Conservation (phyloP, 2,329 filamentous ascomycete species). For the Purpureocillium lavendulum region DNA sequence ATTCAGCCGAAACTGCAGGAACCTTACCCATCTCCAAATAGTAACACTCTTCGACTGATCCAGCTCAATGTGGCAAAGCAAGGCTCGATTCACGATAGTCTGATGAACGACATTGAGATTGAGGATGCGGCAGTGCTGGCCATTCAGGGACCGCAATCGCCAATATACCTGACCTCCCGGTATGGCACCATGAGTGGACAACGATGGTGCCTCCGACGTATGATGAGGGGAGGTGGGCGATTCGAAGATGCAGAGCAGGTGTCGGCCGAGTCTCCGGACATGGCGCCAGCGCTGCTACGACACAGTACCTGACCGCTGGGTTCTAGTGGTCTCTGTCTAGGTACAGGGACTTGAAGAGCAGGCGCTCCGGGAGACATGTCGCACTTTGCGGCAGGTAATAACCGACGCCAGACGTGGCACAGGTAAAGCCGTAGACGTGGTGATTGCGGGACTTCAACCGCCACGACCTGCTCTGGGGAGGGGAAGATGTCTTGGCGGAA, state of each 20-base stretch:
- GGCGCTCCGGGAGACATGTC: no score
- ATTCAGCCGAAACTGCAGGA: slow-evolving; percentile 13
- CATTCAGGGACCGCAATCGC: slow-evolving; percentile 9
- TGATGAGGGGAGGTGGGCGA: slow-evolving; percentile 11
- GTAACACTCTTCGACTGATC: slow-evolving; percentile 9
- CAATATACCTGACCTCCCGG: slow-evolving; percentile 9
- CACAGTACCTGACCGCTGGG: slow-evolving; percentile 1
- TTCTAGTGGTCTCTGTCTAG: slow-evolving; percentile 3
- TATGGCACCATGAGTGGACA: slow-evolving; percentile 8
- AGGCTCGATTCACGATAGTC: slow-evolving; percentile 8
- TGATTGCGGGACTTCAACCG: no score
- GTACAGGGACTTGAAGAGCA: neutral
- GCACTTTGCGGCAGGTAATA: no score
- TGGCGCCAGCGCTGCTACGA: slow-evolving; percentile 3
- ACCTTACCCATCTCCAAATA: slow-evolving; percentile 10
- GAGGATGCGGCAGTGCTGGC: slow-evolving; percentile 7
- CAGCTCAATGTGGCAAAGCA: slow-evolving; percentile 10
- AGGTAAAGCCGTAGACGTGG: no score
- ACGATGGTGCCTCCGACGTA: no score
- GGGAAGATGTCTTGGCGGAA: no score
- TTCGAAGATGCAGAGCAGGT: slow-evolving; percentile 11
- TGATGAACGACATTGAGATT: slow-evolving; percentile 11
- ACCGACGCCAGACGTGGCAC: neutral
- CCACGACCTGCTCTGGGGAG: no score
- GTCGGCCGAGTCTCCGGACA: slow-evolving; percentile 4